Percentiles rank a stretch among this genome's conserved stretches.
These are phyloP conservation scores for Amylocarpus encephaloides DNA, from an alignment of 2,329 filamentous ascomycete species.

Conservation along the genomic window DNA sequence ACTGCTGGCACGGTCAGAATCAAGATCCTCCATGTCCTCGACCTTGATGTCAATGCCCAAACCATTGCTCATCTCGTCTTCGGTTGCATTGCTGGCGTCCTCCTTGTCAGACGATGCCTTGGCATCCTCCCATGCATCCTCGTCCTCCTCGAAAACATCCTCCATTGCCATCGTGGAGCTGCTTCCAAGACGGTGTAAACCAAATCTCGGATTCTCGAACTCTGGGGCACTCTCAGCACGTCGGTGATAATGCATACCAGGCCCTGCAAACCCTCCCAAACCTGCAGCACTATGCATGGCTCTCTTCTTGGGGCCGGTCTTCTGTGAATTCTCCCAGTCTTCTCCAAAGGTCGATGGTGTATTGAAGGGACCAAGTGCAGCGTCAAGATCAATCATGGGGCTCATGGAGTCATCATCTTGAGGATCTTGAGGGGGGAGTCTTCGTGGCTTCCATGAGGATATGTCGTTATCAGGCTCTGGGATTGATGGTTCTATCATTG, in stretches of 20 bases:
- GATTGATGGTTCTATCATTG: constrained; percentile 3
- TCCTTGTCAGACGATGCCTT: constrained; percentile 31
- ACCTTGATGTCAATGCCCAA: constrained; percentile 40
- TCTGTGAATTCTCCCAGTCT: constrained; percentile 62
- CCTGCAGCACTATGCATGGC: constrained; percentile 71
- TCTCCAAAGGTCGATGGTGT: constrained; percentile 61
- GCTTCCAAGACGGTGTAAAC: constrained; percentile 53
- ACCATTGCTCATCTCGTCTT: constrained; percentile 33
- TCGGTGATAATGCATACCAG: constrained; percentile 69
- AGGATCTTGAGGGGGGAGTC: constrained; percentile 36
- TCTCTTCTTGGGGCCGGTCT: constrained; percentile 50
- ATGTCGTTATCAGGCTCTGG: constrained; percentile 24
- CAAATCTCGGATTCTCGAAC: constrained; percentile 64
- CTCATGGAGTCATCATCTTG: constrained; percentile 59
- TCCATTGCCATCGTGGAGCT: constrained; percentile 79
- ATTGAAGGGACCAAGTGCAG: constrained; percentile 86
- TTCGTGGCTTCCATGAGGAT: constrained; percentile 35
- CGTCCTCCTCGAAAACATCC: constrained; percentile 81
- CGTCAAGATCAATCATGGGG: constrained; percentile 89
- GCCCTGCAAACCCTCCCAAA: constrained; percentile 61
- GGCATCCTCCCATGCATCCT: constrained; percentile 41
- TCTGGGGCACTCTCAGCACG: constrained; percentile 76
- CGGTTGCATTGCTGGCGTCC: constrained; percentile 28
- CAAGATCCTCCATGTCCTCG: constrained; percentile 37
- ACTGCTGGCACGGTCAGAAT: constrained; percentile 36